Evolutionary conservation across 352 stramenopile genomes (phyloP).

Genomic region (Elongisporangium senticosum): DNA sequence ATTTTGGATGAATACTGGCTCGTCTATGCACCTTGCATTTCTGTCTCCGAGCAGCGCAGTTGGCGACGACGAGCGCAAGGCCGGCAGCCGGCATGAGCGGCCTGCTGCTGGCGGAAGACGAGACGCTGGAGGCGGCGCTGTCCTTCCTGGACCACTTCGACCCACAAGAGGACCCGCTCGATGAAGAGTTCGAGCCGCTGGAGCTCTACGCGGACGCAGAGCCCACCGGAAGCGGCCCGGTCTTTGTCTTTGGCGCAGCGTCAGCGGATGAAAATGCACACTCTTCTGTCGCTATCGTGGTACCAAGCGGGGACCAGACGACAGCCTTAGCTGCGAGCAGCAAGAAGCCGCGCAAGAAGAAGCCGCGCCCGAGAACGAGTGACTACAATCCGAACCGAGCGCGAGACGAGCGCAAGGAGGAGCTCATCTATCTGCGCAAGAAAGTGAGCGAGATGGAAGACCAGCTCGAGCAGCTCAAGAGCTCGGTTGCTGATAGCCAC

Average conservation of each 20-base stretch:
- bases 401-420: conserved; percentile 21
- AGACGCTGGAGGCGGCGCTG: conserved; percentile 16
- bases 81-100: not conserved
- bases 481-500: not conserved
- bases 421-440: conserved; percentile 30
- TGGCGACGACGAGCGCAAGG: not conserved
- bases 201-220: conserved; percentile 5
- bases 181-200: conserved; percentile 1
- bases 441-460: conserved; percentile 22
- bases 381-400: conserved; percentile 17
- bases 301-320: not conserved
- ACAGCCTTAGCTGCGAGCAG: not conserved
- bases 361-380: conserved; percentile 7
- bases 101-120: conserved; percentile 15
- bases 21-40: not conserved
- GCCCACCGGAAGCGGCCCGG: not conserved
- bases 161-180: not conserved
- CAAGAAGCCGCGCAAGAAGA: conserved; percentile 7
- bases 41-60: not conserved
- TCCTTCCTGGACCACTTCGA: conserved; percentile 21
- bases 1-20: not conserved
- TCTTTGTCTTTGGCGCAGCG: not conserved
- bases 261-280: not conserved
- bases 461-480: conserved; percentile 16
- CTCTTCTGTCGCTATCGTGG: not conserved